phyloP scores from a whole-genome alignment of 2,329 filamentous ascomycete genomes.

The Juglanconis oblonga region DNA sequence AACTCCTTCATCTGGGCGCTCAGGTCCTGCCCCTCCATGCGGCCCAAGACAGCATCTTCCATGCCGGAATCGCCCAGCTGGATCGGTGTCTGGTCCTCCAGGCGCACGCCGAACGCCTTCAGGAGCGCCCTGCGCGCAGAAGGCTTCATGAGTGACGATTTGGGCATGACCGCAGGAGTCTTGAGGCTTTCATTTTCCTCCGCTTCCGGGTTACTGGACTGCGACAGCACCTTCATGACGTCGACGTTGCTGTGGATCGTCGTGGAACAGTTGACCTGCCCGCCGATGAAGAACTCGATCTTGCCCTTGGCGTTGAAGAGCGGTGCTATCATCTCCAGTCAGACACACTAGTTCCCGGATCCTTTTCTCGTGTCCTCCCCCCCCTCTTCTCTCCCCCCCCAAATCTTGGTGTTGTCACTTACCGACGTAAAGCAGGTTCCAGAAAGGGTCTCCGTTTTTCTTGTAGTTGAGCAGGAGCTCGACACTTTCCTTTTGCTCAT shows the following conservation, averaged over 20 bases:
- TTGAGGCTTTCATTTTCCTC: constrained; percentile 7
- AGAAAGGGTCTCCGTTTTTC: constrained; percentile 49
- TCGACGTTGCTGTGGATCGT: constrained; percentile 49
- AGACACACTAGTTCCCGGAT: not conserved
- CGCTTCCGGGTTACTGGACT: not conserved
- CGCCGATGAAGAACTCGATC: constrained; percentile 52
- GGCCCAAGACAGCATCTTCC: constrained; percentile 23
- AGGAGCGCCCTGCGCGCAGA: constrained; percentile 15
- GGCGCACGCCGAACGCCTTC: constrained; percentile 18
- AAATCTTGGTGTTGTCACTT: not conserved
- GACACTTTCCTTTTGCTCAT: constrained; percentile 7
- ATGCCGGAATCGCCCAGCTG: constrained; percentile 23
- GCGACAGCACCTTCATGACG: constrained; percentile 33
- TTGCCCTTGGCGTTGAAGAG: constrained; percentile 46
- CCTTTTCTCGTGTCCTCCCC: not conserved
- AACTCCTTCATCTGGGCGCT: constrained; percentile 27
- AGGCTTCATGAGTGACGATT: not conserved
- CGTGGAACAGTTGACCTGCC: constrained; percentile 56
- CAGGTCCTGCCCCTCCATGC: constrained; percentile 26
- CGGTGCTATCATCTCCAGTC: constrained; percentile 29
- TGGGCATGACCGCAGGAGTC: not conserved
- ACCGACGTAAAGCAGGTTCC: constrained; percentile 54
- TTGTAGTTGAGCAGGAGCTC: constrained; percentile 37
- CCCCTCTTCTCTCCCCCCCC: too few species aligned
- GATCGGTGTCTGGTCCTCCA: not conserved